Base-by-base conservation (phyloP, 192 early-diverging fungal species). In the Spizellomyces punctatus region DNA sequence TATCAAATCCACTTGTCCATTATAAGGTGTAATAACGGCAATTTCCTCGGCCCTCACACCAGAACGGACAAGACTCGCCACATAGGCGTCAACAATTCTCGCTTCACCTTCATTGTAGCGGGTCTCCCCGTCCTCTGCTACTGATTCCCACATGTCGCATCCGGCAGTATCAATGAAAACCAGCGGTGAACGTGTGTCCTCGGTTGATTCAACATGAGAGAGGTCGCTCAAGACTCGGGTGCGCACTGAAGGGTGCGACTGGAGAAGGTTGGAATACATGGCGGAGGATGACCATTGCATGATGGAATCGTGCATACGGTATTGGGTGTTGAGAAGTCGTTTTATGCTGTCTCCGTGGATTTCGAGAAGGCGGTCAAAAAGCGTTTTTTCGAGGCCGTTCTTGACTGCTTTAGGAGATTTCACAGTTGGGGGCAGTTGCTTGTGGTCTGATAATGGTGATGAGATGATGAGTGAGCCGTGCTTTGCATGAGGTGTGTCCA, bases 1-100 rank as follows among this genome's bases (percentile, higher is more conserved):
- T 17, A 78, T 54, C 8, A 63, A 48, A 14, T 12, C 63, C 12
- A 57, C 71, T 59, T 77, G 68, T 4, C 55, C 71, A 22, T 60
- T 68, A 77, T 98, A 98, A 1, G 94, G 94, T 6, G 91, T 92
- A 56, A 96, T 95, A 41, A 98, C 88, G 8, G 87, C 92, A 72
- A 98, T 94, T 16, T 91, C 86, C 0, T 68, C 67, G 5, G 86
- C 52, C 0, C 41, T 10, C 5, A 98, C 78, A 0, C 93, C 93
- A 5, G 89, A 87, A 4, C 58, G 73, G 10, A 92, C 66, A 54
- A 98, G 79, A 9, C 61, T 55, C 44, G 80, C 73, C 16, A 98
- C 80, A 67, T 96, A 89, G 16, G 78, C 63, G 0, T 75, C 82
- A 0, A 86, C 90, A 4, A 93, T 77, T 0, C 78, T 75, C 5